phyloP scores from a whole-genome alignment of 179 eudicot genomes.

The Carnegiea gigantea region DNA sequence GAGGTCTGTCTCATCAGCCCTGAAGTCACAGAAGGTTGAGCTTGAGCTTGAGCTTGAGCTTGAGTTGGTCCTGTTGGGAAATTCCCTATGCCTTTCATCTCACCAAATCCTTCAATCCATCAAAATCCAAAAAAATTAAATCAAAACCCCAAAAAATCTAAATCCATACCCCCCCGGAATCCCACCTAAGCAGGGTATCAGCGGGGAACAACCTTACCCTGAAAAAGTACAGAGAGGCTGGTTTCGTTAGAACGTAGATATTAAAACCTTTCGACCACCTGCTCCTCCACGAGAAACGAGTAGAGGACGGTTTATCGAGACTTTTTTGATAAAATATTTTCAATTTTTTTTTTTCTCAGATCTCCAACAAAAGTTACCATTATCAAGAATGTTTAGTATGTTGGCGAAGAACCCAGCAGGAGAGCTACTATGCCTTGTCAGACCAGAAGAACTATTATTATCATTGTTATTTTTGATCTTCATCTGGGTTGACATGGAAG shows the following conservation, averaged over 20 bases:
- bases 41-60: conserved; percentile 17
- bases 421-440: conserved; percentile 49
- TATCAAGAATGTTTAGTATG: conserved; percentile 31
- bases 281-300: no score
- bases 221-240: background rate
- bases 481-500: conserved; percentile 29
- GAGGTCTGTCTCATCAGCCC: conserved; percentile 29
- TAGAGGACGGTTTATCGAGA: no score
- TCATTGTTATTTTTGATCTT: background rate
- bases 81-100: conserved; percentile 22
- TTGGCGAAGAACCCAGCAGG: conserved; percentile 50
- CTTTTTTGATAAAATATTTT: background rate
- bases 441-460: conserved; percentile 21
- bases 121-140: background rate
- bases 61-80: conserved; percentile 6
- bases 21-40: conserved; percentile 22
- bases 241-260: no score
- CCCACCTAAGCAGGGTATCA: background rate
- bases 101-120: conserved; percentile 30
- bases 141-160: background rate
- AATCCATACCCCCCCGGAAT: background rate
- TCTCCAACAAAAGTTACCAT: conserved; percentile 27
- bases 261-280: background rate
- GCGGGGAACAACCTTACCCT: background rate
- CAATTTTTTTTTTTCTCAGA: background rate